phyloP scores from a whole-genome alignment of 2,329 filamentous ascomycete species.

The Ophiognomonia clavigignenti-juglandacearum region DNA sequence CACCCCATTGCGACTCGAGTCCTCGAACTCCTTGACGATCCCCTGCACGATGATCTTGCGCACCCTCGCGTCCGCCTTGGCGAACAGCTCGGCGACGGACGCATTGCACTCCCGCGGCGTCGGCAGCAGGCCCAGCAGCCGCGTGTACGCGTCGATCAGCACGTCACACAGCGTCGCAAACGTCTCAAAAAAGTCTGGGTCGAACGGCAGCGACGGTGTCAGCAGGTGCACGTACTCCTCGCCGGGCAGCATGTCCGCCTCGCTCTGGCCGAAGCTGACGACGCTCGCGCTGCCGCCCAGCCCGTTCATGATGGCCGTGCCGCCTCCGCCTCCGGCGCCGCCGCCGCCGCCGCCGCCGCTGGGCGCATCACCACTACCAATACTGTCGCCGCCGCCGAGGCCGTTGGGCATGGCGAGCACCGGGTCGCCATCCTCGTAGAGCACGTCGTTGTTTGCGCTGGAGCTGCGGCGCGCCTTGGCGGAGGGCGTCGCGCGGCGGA shows the following conservation, averaged over 20 bases:
- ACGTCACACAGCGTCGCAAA: slow-evolving; percentile 95
- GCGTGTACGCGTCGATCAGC: slow-evolving; percentile 84
- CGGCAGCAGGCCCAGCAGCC: slow-evolving; percentile 70
- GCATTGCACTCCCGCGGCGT: slow-evolving; percentile 68
- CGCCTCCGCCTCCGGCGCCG: neutral
- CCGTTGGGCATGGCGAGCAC: slow-evolving; percentile 17
- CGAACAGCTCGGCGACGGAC: slow-evolving; percentile 75
- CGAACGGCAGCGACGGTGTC: slow-evolving; percentile 89
- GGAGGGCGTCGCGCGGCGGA: slow-evolving; percentile 59
- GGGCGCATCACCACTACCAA: slow-evolving; percentile 3
- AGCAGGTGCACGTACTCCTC: slow-evolving; percentile 86
- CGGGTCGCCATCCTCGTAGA: slow-evolving; percentile 21
- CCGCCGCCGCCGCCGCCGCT: slow-evolving; percentile 16
- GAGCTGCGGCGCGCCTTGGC: slow-evolving; percentile 53
- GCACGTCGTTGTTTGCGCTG: slow-evolving; percentile 35
- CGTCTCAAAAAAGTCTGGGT: slow-evolving; percentile 95
- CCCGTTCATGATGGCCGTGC: slow-evolving; percentile 21
- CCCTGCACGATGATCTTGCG: slow-evolving; percentile 85
- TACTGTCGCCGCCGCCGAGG: slow-evolving; percentile 21
- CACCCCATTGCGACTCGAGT: slow-evolving; percentile 68
- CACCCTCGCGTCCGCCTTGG: slow-evolving; percentile 80
- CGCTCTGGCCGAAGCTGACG: slow-evolving; percentile 54
- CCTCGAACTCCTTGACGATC: slow-evolving; percentile 89
- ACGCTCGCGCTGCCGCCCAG: slow-evolving; percentile 36
- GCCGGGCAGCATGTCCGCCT: slow-evolving; percentile 66